Conservation (phyloP, 148 eudicot genomes). For the Talinum fruticosum region DNA sequence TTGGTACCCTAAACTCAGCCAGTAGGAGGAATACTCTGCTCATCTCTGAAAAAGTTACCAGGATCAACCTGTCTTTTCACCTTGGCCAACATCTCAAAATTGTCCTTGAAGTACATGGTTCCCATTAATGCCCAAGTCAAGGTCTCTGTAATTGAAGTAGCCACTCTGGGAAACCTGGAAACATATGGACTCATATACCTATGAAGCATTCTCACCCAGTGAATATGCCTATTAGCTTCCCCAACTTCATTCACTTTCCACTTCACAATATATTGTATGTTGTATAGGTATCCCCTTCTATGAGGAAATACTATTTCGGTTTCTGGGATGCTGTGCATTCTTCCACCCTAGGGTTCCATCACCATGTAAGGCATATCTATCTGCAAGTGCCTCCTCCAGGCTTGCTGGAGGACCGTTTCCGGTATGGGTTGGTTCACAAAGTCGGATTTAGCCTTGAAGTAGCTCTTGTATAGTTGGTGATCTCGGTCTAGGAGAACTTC, state of each 20-base stretch:
- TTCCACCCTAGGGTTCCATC: slow-evolving; percentile 28
- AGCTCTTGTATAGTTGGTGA: slow-evolving; percentile 17
- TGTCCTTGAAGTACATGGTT: slow-evolving; percentile 24
- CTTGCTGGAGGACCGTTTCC: slow-evolving; percentile 17
- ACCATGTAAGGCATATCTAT: slow-evolving; percentile 12
- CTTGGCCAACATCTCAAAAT: slow-evolving; percentile 31
- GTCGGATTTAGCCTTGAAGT: slow-evolving; percentile 34
- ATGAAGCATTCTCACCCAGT: slow-evolving; percentile 24
- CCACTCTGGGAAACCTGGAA: slow-evolving; percentile 29
- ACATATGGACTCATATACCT: slow-evolving; percentile 28
- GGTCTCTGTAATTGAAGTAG: slow-evolving; percentile 37
- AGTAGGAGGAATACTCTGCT: slow-evolving; percentile 30
- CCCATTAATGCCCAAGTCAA: slow-evolving; percentile 34
- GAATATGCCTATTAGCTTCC: slow-evolving; percentile 20
- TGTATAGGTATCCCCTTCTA: slow-evolving; percentile 26
- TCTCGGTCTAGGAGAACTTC: slow-evolving; percentile 28
- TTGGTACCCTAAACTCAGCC: slow-evolving; percentile 1
- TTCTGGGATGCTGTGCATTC: slow-evolving; percentile 21
- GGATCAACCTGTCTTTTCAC: slow-evolving; percentile 27
- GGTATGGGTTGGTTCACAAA: slow-evolving; percentile 29
- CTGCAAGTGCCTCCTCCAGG: slow-evolving; percentile 16
- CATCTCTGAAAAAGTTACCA: slow-evolving; percentile 24
- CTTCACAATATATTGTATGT: slow-evolving; percentile 25
- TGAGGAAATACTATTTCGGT: slow-evolving; percentile 27
- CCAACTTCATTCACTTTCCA: slow-evolving; percentile 21